Percentiles rank a stretch among this genome's conserved stretches.
These are phyloP conservation scores for Carallia pectinifolia DNA, from an alignment of 345 rosid genomes.

Conservation along the genomic window DNA sequence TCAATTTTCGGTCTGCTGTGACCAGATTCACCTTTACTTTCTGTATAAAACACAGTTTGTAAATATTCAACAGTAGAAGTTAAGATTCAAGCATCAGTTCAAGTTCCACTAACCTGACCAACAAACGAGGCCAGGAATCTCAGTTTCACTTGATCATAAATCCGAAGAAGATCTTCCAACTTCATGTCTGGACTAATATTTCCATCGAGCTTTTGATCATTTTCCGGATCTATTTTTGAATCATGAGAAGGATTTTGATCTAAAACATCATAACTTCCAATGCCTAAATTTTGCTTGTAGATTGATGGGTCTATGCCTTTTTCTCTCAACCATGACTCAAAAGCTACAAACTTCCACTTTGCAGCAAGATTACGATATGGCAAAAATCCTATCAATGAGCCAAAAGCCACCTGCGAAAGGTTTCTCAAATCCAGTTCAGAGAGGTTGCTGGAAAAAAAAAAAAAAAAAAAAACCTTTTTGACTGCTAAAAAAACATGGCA, in stretches of 20 bases:
- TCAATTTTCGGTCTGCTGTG: constrained; percentile 56
- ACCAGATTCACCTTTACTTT: constrained; percentile 59
- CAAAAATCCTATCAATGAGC: constrained; percentile 78
- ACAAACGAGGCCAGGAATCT: constrained; percentile 80
- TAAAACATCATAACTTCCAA: constrained; percentile 53
- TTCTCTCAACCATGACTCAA: constrained; percentile 89
- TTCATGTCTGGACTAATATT: constrained; percentile 66
- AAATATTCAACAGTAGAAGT: background rate
- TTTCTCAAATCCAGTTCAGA: constrained; percentile 4
- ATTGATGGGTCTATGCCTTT: constrained; percentile 83
- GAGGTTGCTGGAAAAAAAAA: background rate
- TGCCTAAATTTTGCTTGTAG: constrained; percentile 65
- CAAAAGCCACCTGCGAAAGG: constrained; percentile 69
- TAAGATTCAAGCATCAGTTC: constrained; percentile 10
- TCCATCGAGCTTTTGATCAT: constrained; percentile 24
- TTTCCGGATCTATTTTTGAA: constrained; percentile 39
- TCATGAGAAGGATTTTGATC: constrained; percentile 31
- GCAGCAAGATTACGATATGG: constrained; percentile 82
- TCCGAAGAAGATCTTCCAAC: constrained; percentile 74
- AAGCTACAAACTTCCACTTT: constrained; percentile 82
- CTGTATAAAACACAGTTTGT: constrained; percentile 43
- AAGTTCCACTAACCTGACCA: constrained; percentile 67
- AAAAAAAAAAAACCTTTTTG: background rate
- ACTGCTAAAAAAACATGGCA: constrained; percentile 13
- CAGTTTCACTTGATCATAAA: constrained; percentile 81